Conservation (phyloP, 2,329 filamentous ascomycete genomes). For the Aspergillus sojae region DNA sequence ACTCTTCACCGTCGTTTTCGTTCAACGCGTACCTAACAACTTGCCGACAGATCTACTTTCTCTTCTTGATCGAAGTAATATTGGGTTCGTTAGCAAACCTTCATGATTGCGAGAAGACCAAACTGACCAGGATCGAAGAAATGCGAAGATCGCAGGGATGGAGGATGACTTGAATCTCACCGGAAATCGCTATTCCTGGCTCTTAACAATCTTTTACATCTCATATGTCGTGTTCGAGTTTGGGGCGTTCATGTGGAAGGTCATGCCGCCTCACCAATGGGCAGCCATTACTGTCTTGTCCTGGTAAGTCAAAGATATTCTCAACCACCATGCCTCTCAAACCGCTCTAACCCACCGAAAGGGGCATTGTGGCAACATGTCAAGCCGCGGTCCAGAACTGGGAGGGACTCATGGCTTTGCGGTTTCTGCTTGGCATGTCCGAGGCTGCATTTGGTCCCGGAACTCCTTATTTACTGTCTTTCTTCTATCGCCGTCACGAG, state of each 20-base stretch:
- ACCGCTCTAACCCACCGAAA: slow-evolving; percentile 13
- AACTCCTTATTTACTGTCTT: slow-evolving; percentile 56
- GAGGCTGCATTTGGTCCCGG: slow-evolving; percentile 52
- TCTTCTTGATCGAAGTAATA: slow-evolving; percentile 55
- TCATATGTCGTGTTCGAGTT: slow-evolving; percentile 49
- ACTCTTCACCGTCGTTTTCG: background rate
- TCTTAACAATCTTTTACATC: slow-evolving; percentile 58
- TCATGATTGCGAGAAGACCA: background rate
- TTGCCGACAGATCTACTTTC: slow-evolving; percentile 45
- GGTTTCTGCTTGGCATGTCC: slow-evolving; percentile 51
- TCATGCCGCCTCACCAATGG: slow-evolving; percentile 46
- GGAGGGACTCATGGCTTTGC: slow-evolving; percentile 52
- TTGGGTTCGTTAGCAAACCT: slow-evolving; percentile 40
- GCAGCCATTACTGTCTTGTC: slow-evolving; percentile 46
- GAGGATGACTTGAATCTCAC: slow-evolving; percentile 50
- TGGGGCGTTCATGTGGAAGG: slow-evolving; percentile 49
- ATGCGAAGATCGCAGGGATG: slow-evolving; percentile 60
- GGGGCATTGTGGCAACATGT: slow-evolving; percentile 52
- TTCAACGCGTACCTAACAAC: slow-evolving; percentile 7
- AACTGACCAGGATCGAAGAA: slow-evolving; percentile 37
- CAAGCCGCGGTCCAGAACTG: slow-evolving; percentile 50
- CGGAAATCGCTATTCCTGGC: slow-evolving; percentile 53
- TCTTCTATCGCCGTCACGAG: slow-evolving; percentile 62
- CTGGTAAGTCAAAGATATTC: slow-evolving; percentile 35
- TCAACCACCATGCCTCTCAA: slow-evolving; percentile 16